These are phyloP conservation scores for Albugo candida DNA, from an alignment of 352 stramenopile species.

Conservation along the genomic window DNA sequence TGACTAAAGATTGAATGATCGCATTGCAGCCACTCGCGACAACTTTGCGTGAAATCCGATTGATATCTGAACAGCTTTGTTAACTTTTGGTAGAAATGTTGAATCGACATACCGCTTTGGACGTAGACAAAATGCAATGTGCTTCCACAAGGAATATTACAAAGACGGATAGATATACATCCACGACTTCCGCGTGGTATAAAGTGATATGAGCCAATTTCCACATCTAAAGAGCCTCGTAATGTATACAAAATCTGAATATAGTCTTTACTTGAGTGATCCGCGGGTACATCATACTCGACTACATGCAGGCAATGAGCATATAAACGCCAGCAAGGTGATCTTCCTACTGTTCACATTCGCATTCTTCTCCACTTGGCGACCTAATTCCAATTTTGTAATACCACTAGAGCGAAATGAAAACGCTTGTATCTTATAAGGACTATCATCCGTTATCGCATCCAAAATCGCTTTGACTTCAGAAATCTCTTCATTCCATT, in stretches of 20 bases:
- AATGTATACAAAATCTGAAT: slow-evolving; percentile 67
- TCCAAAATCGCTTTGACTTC: slow-evolving; percentile 58
- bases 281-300: slow-evolving; percentile 59
- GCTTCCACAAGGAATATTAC: slow-evolving; percentile 38
- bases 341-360: slow-evolving; percentile 53
- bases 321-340: neutral
- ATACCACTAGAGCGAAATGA: slow-evolving; percentile 67
- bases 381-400: slow-evolving; percentile 63
- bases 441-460: slow-evolving; percentile 33
- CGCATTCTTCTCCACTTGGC: slow-evolving; percentile 66
- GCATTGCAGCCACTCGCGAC: slow-evolving; percentile 73
- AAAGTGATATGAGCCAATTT: slow-evolving; percentile 62
- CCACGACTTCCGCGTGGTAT: slow-evolving; percentile 37
- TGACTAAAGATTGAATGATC: slow-evolving; percentile 59
- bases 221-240: slow-evolving; percentile 44
- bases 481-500: slow-evolving; percentile 44
- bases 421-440: slow-evolving; percentile 51
- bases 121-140: slow-evolving; percentile 74
- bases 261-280: slow-evolving; percentile 71
- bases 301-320: slow-evolving; percentile 17
- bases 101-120: slow-evolving; percentile 28
- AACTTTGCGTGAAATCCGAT: slow-evolving; percentile 63
- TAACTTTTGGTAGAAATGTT: neutral
- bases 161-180: slow-evolving; percentile 58
- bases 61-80: slow-evolving; percentile 43